Base-by-base conservation (phyloP, 108 stramenopile genomes). In the Cyclostephanos tholiformis region DNA sequence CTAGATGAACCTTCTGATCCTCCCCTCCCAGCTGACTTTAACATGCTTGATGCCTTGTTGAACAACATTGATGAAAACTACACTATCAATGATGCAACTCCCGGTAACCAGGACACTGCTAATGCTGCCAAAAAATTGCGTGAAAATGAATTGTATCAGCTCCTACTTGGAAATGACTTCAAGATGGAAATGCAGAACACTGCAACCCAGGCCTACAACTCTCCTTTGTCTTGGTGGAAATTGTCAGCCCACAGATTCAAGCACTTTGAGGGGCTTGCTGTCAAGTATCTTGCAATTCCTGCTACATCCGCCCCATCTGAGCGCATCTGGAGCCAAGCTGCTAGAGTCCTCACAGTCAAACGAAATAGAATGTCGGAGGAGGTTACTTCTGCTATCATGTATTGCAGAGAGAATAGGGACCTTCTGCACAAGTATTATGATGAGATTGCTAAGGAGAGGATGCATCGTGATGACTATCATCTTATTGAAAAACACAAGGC, bases 241-340 rank as follows among this genome's bases (percentile, higher is more conserved):
- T 16, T 46, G 44, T 46, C 13, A 46, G 44, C 44, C 44, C 44
- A 46, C 44, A 46, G 44, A 46, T 16, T 46, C 44, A 46, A 46
- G 14, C 44, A 46, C 44, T 46, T 46, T 46, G 44, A 46, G 44
- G 44, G 44, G 44, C 44, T 46, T 46, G 44, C 44, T 46, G 44
- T 46, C 44, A 46, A 46, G 44, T 46, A 46, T 46, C 44, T 46
- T 46, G 44, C 44, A 46, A 55, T 55, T 55, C 53, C 53, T 55
- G 53, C 53, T 26, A 55, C 53, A 27, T 55, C 53, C 25, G 53
- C 53, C 26, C 53, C 53, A 25, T 55, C 53, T 25, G 53, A 55
- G 26, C 23, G 53, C 25, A 27, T 55, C 26, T 55, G 23, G 53
- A 55, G 53, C 25, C 53, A 23, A 27, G 53, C 53, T 55, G 23